Base-by-base conservation (phyloP, 108 stramenopile species). In the Conticribra weissflogii region DNA sequence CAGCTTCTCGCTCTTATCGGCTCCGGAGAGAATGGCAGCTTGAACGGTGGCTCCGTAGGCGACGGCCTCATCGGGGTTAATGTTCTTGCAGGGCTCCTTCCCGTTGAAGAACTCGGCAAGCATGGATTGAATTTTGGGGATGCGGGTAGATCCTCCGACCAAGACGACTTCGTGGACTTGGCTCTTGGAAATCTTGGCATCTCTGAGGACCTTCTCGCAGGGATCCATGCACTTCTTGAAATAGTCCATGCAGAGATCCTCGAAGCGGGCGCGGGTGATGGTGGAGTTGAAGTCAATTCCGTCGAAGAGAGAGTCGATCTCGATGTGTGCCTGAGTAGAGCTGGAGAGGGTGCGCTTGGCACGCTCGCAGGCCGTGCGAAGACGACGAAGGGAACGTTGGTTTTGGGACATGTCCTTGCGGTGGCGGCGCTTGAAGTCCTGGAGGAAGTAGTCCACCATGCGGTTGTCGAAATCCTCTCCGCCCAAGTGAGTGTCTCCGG, bases 381-480 rank as follows among this genome's bases (percentile, higher is more conserved):
- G 95, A 82, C 99, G 97, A 78, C 99, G 97, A 31, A 98, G 92
- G 30, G 99, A 96, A 59, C 99, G 97, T 74, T 98, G 88, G 93
- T 96, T 97, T 59, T 66, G 52, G 57, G 75, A 80, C 89, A 93
- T 94, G 65, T 94, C 97, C 93, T 94, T 95, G 64, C 82, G 74
- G 86, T 90, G 88, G 63, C 94, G 93, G 59, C 93, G 78, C 95
- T 93, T 96, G 89, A 98, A 96, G 78, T 97, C 96, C 82, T 93
- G 89, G 54, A 97, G 86, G 94, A 96, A 97, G 78, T 93, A 92
- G 74, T 96, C 95, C 24, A 93, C 94, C 92, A 96, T 96, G 66
- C 97, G 86, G 93, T 98, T 98, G 81, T 99, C 98, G 74, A 99
- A 98, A 86, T 99, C 98, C 78, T 99, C 98, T 67, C 98, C 98